A percentile compares a stretch with the other conserved stretches of the same genome.
phyloP scores from a whole-genome alignment of 352 stramenopile species.

The Globisporangium ultimum region DNA sequence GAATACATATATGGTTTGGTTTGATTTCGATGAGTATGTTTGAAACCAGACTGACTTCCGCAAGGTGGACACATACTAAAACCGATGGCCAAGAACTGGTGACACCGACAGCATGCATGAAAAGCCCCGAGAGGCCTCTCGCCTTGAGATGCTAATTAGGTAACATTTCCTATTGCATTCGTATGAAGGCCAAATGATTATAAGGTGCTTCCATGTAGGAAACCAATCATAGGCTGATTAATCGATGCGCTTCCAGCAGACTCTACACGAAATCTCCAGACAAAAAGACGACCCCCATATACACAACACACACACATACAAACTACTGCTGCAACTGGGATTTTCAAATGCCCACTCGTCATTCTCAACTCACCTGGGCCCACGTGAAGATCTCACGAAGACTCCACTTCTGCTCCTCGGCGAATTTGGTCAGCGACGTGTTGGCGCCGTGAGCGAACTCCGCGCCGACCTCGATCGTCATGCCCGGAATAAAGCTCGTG shows the following conservation, averaged over 20 bases:
- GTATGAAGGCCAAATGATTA: slow-evolving; percentile 90
- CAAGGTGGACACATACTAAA: slow-evolving; percentile 58
- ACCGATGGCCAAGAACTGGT: slow-evolving; percentile 82
- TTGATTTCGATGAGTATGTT: slow-evolving; percentile 37
- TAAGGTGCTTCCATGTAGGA: slow-evolving; percentile 13
- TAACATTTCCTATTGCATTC: slow-evolving; percentile 80
- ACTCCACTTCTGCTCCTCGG: slow-evolving; percentile 57
- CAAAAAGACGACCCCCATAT: slow-evolving; percentile 10
- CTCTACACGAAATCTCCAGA: neutral
- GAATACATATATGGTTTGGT: slow-evolving; percentile 3
- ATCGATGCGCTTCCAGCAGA: slow-evolving; percentile 56
- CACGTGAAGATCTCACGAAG: slow-evolving; percentile 84
- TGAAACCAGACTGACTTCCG: slow-evolving; percentile 85
- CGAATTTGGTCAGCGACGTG: slow-evolving; percentile 69
- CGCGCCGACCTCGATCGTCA: slow-evolving; percentile 71
- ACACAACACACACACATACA: slow-evolving; percentile 14
- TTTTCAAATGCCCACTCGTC: slow-evolving; percentile 1
- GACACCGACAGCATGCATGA: slow-evolving; percentile 50
- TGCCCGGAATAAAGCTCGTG: slow-evolving; percentile 64
- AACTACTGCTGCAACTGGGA: neutral
- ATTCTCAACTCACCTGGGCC: slow-evolving; percentile 59
- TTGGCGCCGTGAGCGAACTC: slow-evolving; percentile 77
- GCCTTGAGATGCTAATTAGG: slow-evolving; percentile 84
- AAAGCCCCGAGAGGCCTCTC: slow-evolving; percentile 14
- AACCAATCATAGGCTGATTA: slow-evolving; percentile 85